phyloP scores from a whole-genome alignment of 2,329 filamentous ascomycete genomes.

The Hawksworthiomyces lignivorus region DNA sequence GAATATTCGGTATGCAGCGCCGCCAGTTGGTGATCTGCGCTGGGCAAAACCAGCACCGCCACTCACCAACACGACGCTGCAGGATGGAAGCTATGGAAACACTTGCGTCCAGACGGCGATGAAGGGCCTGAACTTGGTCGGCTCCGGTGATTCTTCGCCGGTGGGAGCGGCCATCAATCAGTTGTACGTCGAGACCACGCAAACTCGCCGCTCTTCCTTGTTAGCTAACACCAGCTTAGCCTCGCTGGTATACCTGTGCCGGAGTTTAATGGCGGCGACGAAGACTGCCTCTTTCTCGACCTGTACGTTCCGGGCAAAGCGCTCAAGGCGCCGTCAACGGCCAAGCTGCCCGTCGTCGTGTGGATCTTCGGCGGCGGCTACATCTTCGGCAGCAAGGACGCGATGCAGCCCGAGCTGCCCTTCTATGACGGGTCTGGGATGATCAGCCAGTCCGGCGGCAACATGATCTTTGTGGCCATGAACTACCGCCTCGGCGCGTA shows the following conservation, averaged over 20 bases:
- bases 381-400: slow-evolving; percentile 33
- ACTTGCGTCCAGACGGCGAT: slow-evolving; percentile 20
- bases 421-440: slow-evolving; percentile 32
- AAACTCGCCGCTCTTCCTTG: no score
- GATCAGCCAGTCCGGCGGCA: slow-evolving; percentile 26
- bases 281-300: slow-evolving; percentile 44
- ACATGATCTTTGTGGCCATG: slow-evolving; percentile 36
- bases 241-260: slow-evolving; percentile 26
- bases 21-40: slow-evolving; percentile 31
- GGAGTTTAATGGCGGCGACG: slow-evolving; percentile 23
- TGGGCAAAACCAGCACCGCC: slow-evolving; percentile 33
- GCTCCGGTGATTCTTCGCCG: slow-evolving; percentile 25
- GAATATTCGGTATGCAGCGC: slow-evolving; percentile 36
- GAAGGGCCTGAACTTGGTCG: slow-evolving; percentile 23
- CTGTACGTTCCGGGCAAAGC: slow-evolving; percentile 38
- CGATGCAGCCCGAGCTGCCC: slow-evolving; percentile 24
- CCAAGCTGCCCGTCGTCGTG: slow-evolving; percentile 34
- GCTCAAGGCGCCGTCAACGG: slow-evolving; percentile 24
- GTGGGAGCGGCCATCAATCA: slow-evolving; percentile 26
- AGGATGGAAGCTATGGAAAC: slow-evolving; percentile 21
- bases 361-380: slow-evolving; percentile 41
- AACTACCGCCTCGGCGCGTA: slow-evolving; percentile 43
- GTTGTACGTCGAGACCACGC: slow-evolving; percentile 18
- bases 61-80: slow-evolving; percentile 15
- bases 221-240: no score